A percentile compares a stretch with the other conserved stretches of the same genome.
Conservation (phyloP, 2,329 filamentous ascomycete genomes). For the Xylariaceae sp. region DNA sequence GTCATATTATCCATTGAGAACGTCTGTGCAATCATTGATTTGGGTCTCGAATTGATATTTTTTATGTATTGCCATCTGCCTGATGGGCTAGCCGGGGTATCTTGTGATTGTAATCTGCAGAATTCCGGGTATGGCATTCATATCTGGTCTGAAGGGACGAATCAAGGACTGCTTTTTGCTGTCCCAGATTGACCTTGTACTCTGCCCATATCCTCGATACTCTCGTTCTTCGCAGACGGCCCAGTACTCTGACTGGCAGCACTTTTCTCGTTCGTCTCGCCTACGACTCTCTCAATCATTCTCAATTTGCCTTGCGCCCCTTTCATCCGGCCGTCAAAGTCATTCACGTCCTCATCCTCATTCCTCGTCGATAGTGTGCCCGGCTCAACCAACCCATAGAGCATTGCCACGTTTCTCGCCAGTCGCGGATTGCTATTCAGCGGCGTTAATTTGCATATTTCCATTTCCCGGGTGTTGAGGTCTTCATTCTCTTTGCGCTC, state of each 20-base stretch:
- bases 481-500: too few relatives aligned
- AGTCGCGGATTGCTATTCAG: constrained; percentile 57
- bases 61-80: too few relatives aligned
- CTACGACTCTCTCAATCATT: constrained; percentile 70
- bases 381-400: constrained; percentile 76
- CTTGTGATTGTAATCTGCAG: too few relatives aligned
- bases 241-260: constrained; percentile 2
- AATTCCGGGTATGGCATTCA: too few relatives aligned
- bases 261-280: constrained; percentile 26
- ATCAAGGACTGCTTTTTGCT: background rate
- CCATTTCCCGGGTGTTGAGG: too few relatives aligned
- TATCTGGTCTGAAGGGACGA: too few relatives aligned
- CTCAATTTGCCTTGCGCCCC: constrained; percentile 79
- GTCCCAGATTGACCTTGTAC: constrained; percentile 8
- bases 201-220: constrained; percentile 22
- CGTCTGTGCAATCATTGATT: too few relatives aligned
- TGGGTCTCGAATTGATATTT: too few relatives aligned
- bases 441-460: too few relatives aligned
- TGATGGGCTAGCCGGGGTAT: too few relatives aligned
- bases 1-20: background rate
- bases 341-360: constrained; percentile 80
- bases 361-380: constrained; percentile 76
- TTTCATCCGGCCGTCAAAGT: constrained; percentile 83
- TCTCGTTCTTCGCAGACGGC: constrained; percentile 17
- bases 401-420: constrained; percentile 67